Evolutionary conservation across 2,329 filamentous ascomycete species (phyloP).

Genomic region (Aspergillus novoparasiticus): DNA sequence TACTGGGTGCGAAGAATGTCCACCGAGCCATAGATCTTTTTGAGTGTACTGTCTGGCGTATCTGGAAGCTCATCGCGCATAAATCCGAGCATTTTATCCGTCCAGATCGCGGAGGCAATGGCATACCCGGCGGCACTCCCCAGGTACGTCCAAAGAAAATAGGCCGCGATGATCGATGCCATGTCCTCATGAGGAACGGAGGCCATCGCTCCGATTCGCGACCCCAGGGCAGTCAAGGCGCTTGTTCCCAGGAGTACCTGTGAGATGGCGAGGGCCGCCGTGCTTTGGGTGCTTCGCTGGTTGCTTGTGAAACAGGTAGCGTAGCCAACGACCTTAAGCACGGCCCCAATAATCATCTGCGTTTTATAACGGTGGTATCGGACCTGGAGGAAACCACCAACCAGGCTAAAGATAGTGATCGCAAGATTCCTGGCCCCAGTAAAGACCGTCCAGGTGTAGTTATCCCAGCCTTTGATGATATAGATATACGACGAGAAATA

Average conservation of each 20-base stretch:
- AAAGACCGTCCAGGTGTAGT: slow-evolving; percentile 46
- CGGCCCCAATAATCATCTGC: slow-evolving; percentile 44
- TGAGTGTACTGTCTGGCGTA: not conserved
- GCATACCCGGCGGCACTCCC: slow-evolving; percentile 45
- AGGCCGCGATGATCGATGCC: slow-evolving; percentile 38
- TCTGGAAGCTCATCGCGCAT: not conserved
- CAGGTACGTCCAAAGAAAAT: slow-evolving; percentile 45
- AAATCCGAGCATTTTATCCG: slow-evolving; percentile 11
- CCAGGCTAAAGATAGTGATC: slow-evolving; percentile 40
- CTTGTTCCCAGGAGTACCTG: slow-evolving; percentile 43
- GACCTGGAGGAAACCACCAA: slow-evolving; percentile 36
- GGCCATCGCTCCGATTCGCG: slow-evolving; percentile 44
- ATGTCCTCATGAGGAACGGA: slow-evolving; percentile 49
- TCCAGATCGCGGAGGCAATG: slow-evolving; percentile 43
- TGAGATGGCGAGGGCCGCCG: slow-evolving; percentile 36
- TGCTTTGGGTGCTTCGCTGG: slow-evolving; percentile 34
- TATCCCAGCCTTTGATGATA: slow-evolving; percentile 32
- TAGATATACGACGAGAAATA: slow-evolving; percentile 16
- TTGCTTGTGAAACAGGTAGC: slow-evolving; percentile 35
- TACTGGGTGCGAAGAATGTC: not conserved
- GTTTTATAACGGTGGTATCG: slow-evolving; percentile 47
- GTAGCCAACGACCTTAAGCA: slow-evolving; percentile 40
- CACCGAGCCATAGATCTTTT: not conserved
- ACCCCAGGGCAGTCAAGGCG: slow-evolving; percentile 45
- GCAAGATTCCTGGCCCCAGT: slow-evolving; percentile 44